Base-by-base conservation (phyloP, 2,329 filamentous ascomycete genomes). In the Aureobasidium sp. region DNA sequence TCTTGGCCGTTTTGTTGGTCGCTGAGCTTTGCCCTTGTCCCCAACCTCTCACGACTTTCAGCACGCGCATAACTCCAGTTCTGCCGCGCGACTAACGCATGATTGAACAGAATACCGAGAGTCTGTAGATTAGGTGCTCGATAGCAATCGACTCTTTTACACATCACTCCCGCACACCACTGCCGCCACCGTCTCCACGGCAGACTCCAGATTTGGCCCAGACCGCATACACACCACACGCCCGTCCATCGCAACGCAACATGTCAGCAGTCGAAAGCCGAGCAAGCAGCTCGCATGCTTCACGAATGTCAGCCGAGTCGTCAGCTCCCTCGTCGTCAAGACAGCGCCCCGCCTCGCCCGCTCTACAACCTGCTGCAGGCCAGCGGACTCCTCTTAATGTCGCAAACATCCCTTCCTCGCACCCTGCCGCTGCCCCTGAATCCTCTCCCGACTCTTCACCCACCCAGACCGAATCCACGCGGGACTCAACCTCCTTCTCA, bases 101-200 rank as follows among this genome's bases (percentile, higher is more conserved):
- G 42, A 27, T 29, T 17, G 15, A 47, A 43, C 53, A 61, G 60
- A 40, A 57, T 27, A 23, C 29, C 4, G 23, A 49, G 37, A n/a
- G 31, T 10, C 35, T 57, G 46, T 61, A 61, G 53, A 81, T 78
- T 72, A 85, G 84, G 82, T 81, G 80, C 77, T 82, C 81, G 71
- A 74, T 84, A 67, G 75, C 84, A 69, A 74, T 84, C 76, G 89
- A 93, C 78, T 85, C 85, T 77, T 84, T 85, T 75, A 82, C 88
- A 74, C 85, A 90, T 76, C 80, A 85, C 67, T 70, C 70, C 63
- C 64, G 64, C 49, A 67, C 67, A 37, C 62, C 68, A 15, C 57
- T 51, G 40, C 50, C 53, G 33, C 25, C 60, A 33, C 57, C 42
- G 29, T 57, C 46, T 43, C 31, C 61, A 38, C 50, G 59, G 35